phyloP scores from a whole-genome alignment of 75 land plant genomes.

The Gnetum montanum region DNA sequence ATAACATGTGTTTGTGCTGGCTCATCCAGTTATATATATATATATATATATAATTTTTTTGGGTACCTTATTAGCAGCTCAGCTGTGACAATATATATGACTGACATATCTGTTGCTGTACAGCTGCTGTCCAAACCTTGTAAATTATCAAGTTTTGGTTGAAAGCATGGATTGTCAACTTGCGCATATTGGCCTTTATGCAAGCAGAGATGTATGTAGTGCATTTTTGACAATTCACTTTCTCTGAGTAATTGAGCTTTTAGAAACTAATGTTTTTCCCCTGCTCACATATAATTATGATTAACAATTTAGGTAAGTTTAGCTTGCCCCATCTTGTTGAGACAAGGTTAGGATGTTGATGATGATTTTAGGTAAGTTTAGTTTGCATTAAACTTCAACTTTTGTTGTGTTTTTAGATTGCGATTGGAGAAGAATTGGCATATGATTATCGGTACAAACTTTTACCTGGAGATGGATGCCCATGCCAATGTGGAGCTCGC shows the following conservation, averaged over 20 bases:
- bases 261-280: background rate
- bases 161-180: conserved; percentile 97
- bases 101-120: too few relatives aligned
- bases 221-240: background rate
- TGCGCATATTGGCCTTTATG: conserved; percentile 90
- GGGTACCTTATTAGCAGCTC: background rate
- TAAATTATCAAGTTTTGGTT: conserved; percentile 79
- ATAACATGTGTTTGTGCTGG: background rate
- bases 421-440: conserved; percentile 76
- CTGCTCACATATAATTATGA: background rate
- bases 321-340: too few relatives aligned
- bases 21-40: background rate
- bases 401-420: conserved; percentile 38
- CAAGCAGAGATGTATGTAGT: conserved; percentile 82
- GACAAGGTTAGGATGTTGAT: too few relatives aligned
- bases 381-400: background rate
- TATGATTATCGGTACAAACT: conserved; percentile 64
- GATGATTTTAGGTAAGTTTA: conserved; percentile 2
- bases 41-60: background rate
- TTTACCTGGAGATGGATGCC: conserved; percentile 55
- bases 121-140: conserved; percentile 91
- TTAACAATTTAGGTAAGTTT: too few relatives aligned
- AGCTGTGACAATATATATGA: too few relatives aligned
- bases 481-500: conserved; percentile 75
- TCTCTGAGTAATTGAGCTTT: background rate